Evolutionary conservation across 2,329 filamentous ascomycete genomes (phyloP).

Genomic region (Cladosporium phlei): DNA sequence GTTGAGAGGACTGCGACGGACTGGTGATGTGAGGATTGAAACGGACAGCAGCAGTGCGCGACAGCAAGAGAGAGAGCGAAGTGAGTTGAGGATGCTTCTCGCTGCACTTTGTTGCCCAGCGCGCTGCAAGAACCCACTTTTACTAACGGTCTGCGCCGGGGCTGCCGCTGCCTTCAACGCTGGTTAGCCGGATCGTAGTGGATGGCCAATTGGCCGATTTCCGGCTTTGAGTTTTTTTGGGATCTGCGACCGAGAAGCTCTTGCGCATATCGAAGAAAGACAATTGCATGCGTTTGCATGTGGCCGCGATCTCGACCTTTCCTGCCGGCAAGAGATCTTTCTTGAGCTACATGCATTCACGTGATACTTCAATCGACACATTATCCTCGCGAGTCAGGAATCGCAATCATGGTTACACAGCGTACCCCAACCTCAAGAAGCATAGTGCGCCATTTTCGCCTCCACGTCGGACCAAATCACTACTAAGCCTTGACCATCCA

Average conservation of each 20-base stretch:
- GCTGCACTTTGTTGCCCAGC: slow-evolving; percentile 10
- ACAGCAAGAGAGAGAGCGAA: slow-evolving; percentile 3
- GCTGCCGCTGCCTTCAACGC: too few relatives aligned
- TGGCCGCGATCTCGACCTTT: too few relatives aligned
- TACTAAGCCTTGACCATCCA: slow-evolving; percentile 8
- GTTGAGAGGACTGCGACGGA: slow-evolving; percentile 7
- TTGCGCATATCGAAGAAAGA: neutral
- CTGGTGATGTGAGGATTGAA: slow-evolving; percentile 3
- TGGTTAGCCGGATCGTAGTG: too few relatives aligned
- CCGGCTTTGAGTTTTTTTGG: slow-evolving; percentile 3
- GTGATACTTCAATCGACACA: too few relatives aligned
- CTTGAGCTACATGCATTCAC: too few relatives aligned
- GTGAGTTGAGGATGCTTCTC: neutral
- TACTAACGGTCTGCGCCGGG: too few relatives aligned
- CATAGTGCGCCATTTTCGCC: slow-evolving; percentile 11
- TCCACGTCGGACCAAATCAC: slow-evolving; percentile 7
- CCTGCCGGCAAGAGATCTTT: too few relatives aligned
- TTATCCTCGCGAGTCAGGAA: too few relatives aligned
- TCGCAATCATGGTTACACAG: too few relatives aligned
- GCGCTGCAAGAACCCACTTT: neutral
- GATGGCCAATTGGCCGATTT: neutral
- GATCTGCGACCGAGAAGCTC: slow-evolving; percentile 6
- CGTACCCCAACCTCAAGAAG: neutral
- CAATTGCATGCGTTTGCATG: too few relatives aligned
- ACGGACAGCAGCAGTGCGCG: slow-evolving; percentile 9